A percentile compares a stretch with the other conserved stretches of the same genome.
Conservation (phyloP, 495 filamentous ascomycete species). For the Parmelia sp. region DNA sequence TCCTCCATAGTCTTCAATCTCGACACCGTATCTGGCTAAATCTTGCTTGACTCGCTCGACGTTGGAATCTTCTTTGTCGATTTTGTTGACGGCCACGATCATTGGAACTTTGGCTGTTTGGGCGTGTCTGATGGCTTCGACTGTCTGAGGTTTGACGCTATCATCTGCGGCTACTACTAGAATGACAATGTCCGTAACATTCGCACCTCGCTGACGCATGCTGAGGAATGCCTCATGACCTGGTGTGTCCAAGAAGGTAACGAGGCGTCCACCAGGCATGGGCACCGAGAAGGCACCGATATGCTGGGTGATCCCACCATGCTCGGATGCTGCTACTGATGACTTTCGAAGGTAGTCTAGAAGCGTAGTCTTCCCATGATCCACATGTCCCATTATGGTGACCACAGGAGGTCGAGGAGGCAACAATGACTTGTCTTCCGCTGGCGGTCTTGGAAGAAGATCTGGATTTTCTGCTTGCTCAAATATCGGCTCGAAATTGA, state of each 20-base stretch:
- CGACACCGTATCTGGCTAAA: constrained; percentile 73
- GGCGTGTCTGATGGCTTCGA: constrained; percentile 95
- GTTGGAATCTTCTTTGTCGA: constrained; percentile 78
- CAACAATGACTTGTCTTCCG: constrained; percentile 61
- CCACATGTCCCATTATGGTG: constrained; percentile 99
- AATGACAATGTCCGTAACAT: constrained; percentile 94
- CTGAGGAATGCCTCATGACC: constrained; percentile 92
- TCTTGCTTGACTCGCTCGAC: constrained; percentile 81
- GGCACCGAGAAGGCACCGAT: constrained; percentile 97
- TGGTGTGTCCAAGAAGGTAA: constrained; percentile 96
- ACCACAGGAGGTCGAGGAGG: constrained; percentile 85
- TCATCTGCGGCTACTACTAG: constrained; percentile 96
- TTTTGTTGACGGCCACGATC: constrained; percentile 97
- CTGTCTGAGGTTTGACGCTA: constrained; percentile 92
- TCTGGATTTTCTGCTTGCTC: constrained; percentile 61
- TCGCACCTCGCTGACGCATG: constrained; percentile 94
- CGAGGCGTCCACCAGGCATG: constrained; percentile 75
- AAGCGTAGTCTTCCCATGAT: constrained; percentile 97
- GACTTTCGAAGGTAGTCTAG: constrained; percentile 91
- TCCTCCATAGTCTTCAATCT: constrained; percentile 92
- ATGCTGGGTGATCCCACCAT: constrained; percentile 97
- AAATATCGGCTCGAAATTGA: constrained; percentile 86
- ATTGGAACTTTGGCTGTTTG: constrained; percentile 86
- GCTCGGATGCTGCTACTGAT: constrained; percentile 81
- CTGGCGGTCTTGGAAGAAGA: constrained; percentile 60